Base-by-base conservation (phyloP, 2,329 filamentous ascomycete genomes). In the Epichloe baconii region DNA sequence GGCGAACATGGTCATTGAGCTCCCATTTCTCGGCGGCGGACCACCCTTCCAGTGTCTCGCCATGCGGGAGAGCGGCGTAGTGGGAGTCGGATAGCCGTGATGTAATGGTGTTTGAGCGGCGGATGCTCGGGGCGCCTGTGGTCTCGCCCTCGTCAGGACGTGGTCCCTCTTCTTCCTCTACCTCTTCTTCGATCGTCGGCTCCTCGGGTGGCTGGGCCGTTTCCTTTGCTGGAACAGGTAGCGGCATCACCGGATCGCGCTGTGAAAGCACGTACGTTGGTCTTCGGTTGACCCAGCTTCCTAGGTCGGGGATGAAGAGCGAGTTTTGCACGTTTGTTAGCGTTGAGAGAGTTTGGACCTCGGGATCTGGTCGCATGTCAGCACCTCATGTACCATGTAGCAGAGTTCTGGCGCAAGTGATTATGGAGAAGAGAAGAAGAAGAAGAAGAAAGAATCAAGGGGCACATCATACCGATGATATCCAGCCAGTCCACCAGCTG, bases 281-380 rank as follows among this genome's bases (percentile, higher is more conserved):
- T 54, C 83, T 76, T 47, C 88, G 78, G 61, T 94, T 93, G 47
- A 94, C 59, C 58, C 80, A 81, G 53, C 75, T 72, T 41, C 88
- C 88, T n/a, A 94, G 72, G 56, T 89, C 83, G 0, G 88, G 88
- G 2, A 94, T 72, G 66, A 94, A 94, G 10, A 95, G 78, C 0
- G 88, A 93, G 64, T 95, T 95, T 61, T 94, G 88, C 19, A 95
- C 83, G 60, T 95, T 95, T 43, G 86, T 94, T 10, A 94, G 76
- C 14, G 87, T 91, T 0, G 86, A 88, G 3, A 95, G 71, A 0
- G 88, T 88, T 37, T 86, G 81, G 3, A 95, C 82, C 68, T 94
- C 86, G 42, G 88, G 87, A 59, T 94, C 88, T 89, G 56, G 21
- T 31, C 17, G 31, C n/a, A 5, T 26, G n/a, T 45, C 41, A n/a